These are phyloP conservation scores for Boletus coccyginus DNA, from an alignment of 768 basidiomycete species.

Conservation along the genomic window DNA sequence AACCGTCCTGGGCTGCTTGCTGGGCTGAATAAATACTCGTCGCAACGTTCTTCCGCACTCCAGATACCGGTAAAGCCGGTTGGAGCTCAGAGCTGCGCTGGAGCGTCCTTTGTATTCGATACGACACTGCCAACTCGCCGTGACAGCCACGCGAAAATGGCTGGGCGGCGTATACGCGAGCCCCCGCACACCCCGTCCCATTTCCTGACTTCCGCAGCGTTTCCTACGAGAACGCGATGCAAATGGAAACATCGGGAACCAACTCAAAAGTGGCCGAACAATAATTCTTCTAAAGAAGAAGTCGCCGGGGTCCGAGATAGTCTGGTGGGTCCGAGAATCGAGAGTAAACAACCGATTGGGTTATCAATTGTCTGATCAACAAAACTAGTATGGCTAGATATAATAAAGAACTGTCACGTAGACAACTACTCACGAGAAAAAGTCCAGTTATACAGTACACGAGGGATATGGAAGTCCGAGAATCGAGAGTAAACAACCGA, in stretches of 20 bases:
- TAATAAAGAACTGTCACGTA: no score
- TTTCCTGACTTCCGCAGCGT: background rate
- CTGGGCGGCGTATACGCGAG: background rate
- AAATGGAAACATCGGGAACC: background rate
- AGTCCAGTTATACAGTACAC: background rate
- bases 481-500: no score
- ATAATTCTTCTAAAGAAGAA: no score
- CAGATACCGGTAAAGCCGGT: conserved; percentile 22
- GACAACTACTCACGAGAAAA: no score
- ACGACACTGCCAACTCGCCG: background rate
- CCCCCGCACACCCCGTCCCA: conserved; percentile 21
- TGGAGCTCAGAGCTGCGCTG: background rate
- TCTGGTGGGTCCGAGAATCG: no score
- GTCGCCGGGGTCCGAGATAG: no score
- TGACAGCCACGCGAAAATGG: conserved; percentile 19
- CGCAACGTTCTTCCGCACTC: conserved; percentile 1
- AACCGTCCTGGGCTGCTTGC: background rate
- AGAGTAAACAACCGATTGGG: no score
- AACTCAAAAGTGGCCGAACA: background rate
- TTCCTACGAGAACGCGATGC: background rate
- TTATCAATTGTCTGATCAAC: no score
- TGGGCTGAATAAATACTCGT: conserved; percentile 17
- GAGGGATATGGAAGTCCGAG: background rate
- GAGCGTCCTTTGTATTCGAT: background rate
- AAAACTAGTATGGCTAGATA: background rate